Conservation (phyloP, 2,329 filamentous ascomycete species). For the Hortaea werneckii region DNA sequence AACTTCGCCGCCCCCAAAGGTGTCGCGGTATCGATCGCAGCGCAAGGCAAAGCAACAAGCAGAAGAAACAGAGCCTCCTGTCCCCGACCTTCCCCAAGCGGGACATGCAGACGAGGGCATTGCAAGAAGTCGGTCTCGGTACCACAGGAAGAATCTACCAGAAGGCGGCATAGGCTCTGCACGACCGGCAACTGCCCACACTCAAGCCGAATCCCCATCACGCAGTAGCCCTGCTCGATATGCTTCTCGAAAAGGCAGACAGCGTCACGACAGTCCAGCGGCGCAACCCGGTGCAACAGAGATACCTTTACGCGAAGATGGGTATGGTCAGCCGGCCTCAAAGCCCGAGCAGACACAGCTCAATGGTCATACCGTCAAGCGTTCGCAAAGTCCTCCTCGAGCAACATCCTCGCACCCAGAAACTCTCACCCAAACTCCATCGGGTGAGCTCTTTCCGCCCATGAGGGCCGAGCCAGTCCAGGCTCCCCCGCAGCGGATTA, state of each 20-base stretch:
- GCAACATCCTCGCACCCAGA: no score
- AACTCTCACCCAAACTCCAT: slow-evolving; percentile 14
- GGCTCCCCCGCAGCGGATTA: slow-evolving; percentile 1
- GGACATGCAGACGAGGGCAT: slow-evolving; percentile 11
- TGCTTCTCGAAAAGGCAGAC: slow-evolving; percentile 2
- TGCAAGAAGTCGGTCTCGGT: slow-evolving; percentile 22
- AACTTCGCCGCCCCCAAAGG: slow-evolving; percentile 27
- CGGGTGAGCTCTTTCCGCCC: slow-evolving; percentile 23
- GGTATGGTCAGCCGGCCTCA: neutral
- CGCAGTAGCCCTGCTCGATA: neutral
- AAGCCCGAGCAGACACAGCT: neutral
- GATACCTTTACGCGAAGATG: neutral
- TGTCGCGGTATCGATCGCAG: slow-evolving; percentile 50
- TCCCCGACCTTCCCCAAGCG: slow-evolving; percentile 3
- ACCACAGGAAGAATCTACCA: slow-evolving; percentile 16
- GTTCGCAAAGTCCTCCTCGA: no score
- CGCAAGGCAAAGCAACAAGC: slow-evolving; percentile 30
- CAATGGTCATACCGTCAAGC: no score
- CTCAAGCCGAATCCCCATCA: neutral
- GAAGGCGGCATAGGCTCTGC: slow-evolving; percentile 1
- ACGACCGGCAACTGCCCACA: slow-evolving; percentile 1
- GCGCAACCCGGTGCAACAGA: slow-evolving; percentile 1
- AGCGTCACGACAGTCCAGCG: neutral
- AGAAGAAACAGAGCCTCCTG: slow-evolving; percentile 1
- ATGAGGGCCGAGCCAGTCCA: slow-evolving; percentile 10